Conservation (phyloP, 148 eudicot species). For the Vaccinium darrowii region DNA sequence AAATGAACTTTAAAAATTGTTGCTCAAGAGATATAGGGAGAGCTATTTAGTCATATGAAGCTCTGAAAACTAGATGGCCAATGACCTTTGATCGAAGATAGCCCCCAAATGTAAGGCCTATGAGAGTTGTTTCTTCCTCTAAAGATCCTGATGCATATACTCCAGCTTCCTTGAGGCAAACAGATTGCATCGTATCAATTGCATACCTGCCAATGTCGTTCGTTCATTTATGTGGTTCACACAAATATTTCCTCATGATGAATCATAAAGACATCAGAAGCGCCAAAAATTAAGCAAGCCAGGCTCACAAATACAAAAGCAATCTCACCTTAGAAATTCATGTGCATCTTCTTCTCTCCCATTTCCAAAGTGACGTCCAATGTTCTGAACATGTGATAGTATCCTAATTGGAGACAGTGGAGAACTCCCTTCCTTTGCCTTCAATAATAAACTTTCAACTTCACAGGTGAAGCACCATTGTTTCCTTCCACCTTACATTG, state of each 20-base stretch:
- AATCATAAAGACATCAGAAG: conserved; percentile 6
- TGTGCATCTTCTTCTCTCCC: conserved; percentile 95
- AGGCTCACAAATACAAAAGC: neutral
- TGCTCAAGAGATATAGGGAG: neutral
- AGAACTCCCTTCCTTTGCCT: conserved; percentile 51
- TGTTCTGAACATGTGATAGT: conserved; percentile 61
- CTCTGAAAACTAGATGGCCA: neutral
- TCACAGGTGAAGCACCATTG: conserved; percentile 92
- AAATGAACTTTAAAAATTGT: neutral
- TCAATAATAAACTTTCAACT: conserved; percentile 55
- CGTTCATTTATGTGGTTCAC: neutral
- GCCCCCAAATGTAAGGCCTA: conserved; percentile 88
- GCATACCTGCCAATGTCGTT: conserved; percentile 53
- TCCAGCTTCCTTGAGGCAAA: conserved; percentile 63
- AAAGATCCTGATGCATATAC: conserved; percentile 39
- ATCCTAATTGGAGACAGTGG: conserved; percentile 61
- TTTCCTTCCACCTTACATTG: conserved; percentile 51
- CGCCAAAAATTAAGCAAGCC: neutral
- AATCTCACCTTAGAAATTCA: conserved; percentile 73
- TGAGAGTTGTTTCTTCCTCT: conserved; percentile 70
- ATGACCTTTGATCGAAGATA: conserved; percentile 78
- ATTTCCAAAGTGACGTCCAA: conserved; percentile 62
- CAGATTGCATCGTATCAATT: conserved; percentile 70
- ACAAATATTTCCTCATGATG: neutral
- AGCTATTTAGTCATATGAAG: neutral